Base-by-base conservation (phyloP, 306 rosid species). In the Trichosanthes truncata region DNA sequence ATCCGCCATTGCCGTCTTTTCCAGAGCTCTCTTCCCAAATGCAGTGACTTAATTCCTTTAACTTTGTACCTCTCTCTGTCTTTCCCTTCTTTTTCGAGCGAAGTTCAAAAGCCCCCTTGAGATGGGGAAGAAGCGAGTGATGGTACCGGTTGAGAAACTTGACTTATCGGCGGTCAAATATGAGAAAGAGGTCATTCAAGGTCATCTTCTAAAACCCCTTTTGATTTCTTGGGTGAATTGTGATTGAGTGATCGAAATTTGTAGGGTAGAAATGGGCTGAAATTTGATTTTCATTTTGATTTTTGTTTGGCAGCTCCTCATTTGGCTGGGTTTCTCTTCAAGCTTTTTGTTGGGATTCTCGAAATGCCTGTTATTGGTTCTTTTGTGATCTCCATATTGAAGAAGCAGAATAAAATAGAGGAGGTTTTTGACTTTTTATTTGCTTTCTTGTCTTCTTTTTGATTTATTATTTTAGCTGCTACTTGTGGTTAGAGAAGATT, bases 361-460 rank as follows among this genome's bases (percentile, higher is more conserved):
- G 97, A 94, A 85, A 26, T 82, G 15, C 97, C 97, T 4, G 45
- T 89, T 14, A 48, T 94, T 56, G 97, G 98, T 46, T 82, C 97
- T 81, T n/a, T 74, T 7, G 51, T 92, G 1, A 21, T 91, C 0
- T 85, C 87, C 82, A 0, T 21, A 9, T 56, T 94, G 86, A 92
- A 87, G 92, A 94, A 87, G 89, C 86, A 87, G 81, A 92, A 92
- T 80, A 88, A 86, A 78, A 9, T 92, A 18, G 81, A 84, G 53
- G 81, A 92, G 97, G 98, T 90, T n/a, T 76, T n/a, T 59, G 35
- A n/a, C 40, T 23, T 59, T 61, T 5, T 33, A 1, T 57, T 18
- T 66, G 46, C 71, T 26, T 73, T 61, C n/a, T 8, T n/a, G 7
- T 57, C 13, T 29, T 59, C 52, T 2, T 15, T 31, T 21, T 11